Conservation (phyloP, 2,329 filamentous ascomycete species). For the Paraphoma sp. region DNA sequence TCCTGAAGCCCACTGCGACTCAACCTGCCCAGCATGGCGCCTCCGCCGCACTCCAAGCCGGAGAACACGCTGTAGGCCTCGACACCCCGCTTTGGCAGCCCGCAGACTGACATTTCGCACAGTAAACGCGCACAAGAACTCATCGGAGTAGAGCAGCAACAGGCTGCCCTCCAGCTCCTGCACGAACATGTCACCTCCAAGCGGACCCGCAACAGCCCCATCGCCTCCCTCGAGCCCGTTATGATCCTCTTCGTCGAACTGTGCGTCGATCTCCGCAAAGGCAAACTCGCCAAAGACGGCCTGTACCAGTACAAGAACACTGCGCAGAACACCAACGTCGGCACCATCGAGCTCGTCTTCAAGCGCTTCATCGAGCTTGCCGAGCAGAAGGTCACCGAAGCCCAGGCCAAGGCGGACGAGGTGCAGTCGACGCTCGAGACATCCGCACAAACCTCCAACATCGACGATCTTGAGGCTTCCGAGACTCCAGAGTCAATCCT, state of each 20-base stretch:
- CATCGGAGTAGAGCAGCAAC: slow-evolving; percentile 93
- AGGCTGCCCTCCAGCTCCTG: slow-evolving; percentile 89
- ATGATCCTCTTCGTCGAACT: slow-evolving; percentile 98
- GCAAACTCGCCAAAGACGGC: slow-evolving; percentile 97
- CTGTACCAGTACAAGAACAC: slow-evolving; percentile 99
- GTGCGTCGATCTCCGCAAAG: slow-evolving; percentile 96
- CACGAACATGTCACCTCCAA: slow-evolving; percentile 99
- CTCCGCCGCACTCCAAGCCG: slow-evolving; percentile 94
- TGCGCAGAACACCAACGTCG: slow-evolving; percentile 97
- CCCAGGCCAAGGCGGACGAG: slow-evolving; percentile 94
- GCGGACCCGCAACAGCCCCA: slow-evolving; percentile 95
- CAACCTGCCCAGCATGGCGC: slow-evolving; percentile 72
- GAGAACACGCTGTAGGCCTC: slow-evolving; percentile 82
- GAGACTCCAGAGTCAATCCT: slow-evolving; percentile 99
- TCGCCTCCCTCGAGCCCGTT: slow-evolving; percentile 93
- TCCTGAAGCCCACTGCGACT: slow-evolving; percentile 31
- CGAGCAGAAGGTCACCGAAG: slow-evolving; percentile 93
- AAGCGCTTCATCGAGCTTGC: slow-evolving; percentile 98
- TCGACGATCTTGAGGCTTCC: slow-evolving; percentile 95
- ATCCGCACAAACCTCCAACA: slow-evolving; percentile 72
- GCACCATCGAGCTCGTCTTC: slow-evolving; percentile 94
- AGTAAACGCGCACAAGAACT: slow-evolving; percentile 89
- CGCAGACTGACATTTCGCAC: slow-evolving; percentile 11
- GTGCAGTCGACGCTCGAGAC: slow-evolving; percentile 88
- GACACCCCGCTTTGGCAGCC: slow-evolving; percentile 4